Conservation (phyloP, 441 rosid genomes). For the Jatropha podagrica region DNA sequence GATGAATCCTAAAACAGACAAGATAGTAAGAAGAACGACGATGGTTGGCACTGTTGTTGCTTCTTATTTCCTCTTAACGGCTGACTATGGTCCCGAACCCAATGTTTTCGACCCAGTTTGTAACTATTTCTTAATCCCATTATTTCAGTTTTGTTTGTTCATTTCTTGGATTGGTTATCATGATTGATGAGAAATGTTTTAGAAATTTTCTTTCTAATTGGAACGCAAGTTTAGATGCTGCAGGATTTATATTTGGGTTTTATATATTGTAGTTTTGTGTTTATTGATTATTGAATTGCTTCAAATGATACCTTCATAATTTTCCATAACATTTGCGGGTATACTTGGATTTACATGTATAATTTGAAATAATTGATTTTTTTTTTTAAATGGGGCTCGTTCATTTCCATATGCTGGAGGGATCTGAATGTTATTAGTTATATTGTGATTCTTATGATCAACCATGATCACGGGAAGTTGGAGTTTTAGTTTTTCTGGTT, state of each 20-base stretch:
- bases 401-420: no score
- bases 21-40: slow-evolving; percentile 77
- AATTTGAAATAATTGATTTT: not conserved
- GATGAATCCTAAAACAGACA: slow-evolving; percentile 68
- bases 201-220: not conserved
- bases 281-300: not conserved
- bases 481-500: not conserved
- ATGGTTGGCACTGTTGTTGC: slow-evolving; percentile 83
- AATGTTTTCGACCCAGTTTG: slow-evolving; percentile 78
- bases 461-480: not conserved
- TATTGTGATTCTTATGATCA: not conserved
- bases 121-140: not conserved
- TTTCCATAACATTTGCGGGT: not conserved
- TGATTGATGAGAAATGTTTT: not conserved
- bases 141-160: not conserved
- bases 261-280: not conserved
- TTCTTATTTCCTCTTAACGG: slow-evolving; percentile 82
- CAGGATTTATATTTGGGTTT: not conserved
- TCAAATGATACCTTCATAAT: not conserved
- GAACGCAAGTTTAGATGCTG: not conserved
- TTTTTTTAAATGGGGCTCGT: no score
- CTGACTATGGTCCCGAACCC: slow-evolving; percentile 87
- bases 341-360: not conserved
- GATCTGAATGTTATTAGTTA: not conserved
- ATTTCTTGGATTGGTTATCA: not conserved